Conservation (phyloP, 164 flowering plant species). For the Vitis rotundifolia region DNA sequence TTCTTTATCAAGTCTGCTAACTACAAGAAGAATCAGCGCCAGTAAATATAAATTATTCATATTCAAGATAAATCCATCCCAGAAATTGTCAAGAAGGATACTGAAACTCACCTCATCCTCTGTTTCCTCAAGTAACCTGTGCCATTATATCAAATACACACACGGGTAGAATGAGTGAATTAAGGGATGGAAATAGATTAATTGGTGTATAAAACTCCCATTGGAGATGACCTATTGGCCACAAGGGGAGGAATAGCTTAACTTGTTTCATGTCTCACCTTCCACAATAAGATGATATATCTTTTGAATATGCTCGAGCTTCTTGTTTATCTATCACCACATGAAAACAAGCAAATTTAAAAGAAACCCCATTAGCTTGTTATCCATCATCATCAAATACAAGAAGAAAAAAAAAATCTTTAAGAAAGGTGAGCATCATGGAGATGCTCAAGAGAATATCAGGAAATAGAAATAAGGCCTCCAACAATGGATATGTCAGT, state of each 20-base stretch:
- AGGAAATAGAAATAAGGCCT: no score
- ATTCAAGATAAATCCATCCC: neutral
- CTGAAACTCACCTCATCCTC: constrained; percentile 79
- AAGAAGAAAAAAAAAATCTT: no score
- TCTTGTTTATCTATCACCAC: constrained; percentile 68
- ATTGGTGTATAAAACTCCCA: neutral
- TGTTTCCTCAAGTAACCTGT: constrained; percentile 93
- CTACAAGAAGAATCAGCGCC: constrained; percentile 36
- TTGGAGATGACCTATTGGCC: neutral
- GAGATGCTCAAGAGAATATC: no score
- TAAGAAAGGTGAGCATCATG: no score
- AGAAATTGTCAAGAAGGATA: neutral
- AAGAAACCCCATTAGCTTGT: neutral
- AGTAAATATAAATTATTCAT: neutral
- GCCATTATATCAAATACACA: constrained; percentile 11
- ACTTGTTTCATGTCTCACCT: constrained; percentile 48
- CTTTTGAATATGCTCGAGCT: constrained; percentile 85
- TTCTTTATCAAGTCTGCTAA: constrained; percentile 75
- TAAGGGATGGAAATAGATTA: neutral
- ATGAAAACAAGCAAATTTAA: neutral
- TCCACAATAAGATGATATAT: constrained; percentile 87
- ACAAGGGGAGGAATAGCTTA: neutral
- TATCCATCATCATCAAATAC: no score
- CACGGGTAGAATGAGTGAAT: constrained; percentile 1
- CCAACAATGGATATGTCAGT: no score